Base-by-base conservation (phyloP, 1,139 yeast species). In the Blastobotrys petasosporus region DNA sequence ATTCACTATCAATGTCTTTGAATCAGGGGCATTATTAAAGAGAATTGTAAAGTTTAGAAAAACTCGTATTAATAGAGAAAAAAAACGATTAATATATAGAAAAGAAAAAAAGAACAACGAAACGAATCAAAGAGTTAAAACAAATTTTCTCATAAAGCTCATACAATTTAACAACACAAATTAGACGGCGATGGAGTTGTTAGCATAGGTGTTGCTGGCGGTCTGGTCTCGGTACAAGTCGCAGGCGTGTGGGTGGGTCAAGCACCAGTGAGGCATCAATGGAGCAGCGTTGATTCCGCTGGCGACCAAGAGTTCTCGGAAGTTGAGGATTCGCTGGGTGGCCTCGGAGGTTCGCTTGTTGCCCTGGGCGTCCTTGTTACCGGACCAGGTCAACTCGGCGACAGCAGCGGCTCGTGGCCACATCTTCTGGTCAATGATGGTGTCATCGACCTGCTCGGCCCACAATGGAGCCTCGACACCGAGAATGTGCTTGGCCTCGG, bases 321-420 rank as follows among this genome's bases (percentile, higher is more conserved):
- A 74, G 52, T 71, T 71, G 48, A 69, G 61, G 35, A 74, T 68
- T 52, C 77, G 62, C 44, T 63, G 69, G 8, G 74, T 64, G 50
- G 70, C 58, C n/a, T 58, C 60, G 25, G 61, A 56, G 3, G 70
- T 62, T 49, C 75, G 59, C 45, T 61, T 56, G 38, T 56, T 44
- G 3, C 73, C 75, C 7, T 46, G 33, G 1, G 51, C 51, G 48
- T 68, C 64, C 45, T 61, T 60, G 54, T 72, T 71, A 2, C 77
- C 77, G 47, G 73, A 67, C 79, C 79, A 74, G 4, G 67, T 57
- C 2, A 62, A 58, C 57, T 74, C 79, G 1, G 74, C 77, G 30
- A 73, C 62, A 1, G 78, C 76, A 7, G 76, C 75, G 6, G 73
- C 57, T 43, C 79, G 58, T 1, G 77, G 76, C 79, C 79, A 74